Evolutionary conservation across 2,329 filamentous ascomycete species (phyloP), one percentile per base, ranked within the genome.

Genomic region (Cercospora sp.): DNA sequence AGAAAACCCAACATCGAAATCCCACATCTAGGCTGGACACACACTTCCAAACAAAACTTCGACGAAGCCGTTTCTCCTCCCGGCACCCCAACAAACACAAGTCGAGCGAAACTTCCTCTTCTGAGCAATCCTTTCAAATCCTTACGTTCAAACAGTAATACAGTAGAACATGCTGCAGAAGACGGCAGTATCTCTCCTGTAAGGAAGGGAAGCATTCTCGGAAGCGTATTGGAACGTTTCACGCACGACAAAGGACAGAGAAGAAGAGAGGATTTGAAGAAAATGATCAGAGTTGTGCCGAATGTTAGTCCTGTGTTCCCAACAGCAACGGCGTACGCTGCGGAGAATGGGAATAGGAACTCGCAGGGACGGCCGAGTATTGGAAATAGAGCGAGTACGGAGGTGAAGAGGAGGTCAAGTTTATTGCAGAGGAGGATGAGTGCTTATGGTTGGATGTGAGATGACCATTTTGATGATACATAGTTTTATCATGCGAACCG

Each of bases 241-340:
- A 45, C 53, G 48, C 71, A 75, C 65, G 64, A 55, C 5, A 73
- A 73, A 62, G 76, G 73, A 36, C 69, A 75, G 67, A 77, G 73
- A 69, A 69, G 77, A 63, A 69, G 76, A 59, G 72, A 73, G 65
- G 75, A 77, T 30, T 65, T 79, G 65, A 78, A 76, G 74, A 75
- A 68, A 67, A 71, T 72, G 60, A 79, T 79, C 60, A 71, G 68
- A 60, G 71, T 78, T 59, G 72, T 78, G 31, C 71, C 71, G 51
- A 66, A 68, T 59, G 20, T 58, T 16, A 33, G 48, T 23, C 42
- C 42, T 12, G 48, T 28, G 12, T 12, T 7, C 8, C 20, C 48
- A 7, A 42, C 26, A 42, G 60, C 20, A 64, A 62, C 33, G 4
- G 65, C 18, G 28, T 39, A 42, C 12, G 55, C 23, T 1, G 64